Conservation (phyloP, 352 stramenopile species). For the Pythium phragmitis region DNA sequence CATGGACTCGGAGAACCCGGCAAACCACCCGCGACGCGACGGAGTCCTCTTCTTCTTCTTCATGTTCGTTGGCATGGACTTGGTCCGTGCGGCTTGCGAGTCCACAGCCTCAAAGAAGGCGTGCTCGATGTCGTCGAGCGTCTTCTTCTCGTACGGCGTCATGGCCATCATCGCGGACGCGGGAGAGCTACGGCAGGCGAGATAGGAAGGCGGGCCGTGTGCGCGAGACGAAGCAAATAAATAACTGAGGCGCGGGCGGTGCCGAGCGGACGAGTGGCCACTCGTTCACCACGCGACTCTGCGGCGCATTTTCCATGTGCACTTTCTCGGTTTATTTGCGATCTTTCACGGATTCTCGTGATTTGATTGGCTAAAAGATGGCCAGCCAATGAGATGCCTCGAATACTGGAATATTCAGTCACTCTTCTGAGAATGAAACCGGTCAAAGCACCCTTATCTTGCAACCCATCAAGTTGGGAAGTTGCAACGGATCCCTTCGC, state of each 20-base stretch:
- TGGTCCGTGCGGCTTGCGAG: background rate
- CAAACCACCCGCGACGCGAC: slow-evolving; percentile 14
- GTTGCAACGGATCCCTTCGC: background rate
- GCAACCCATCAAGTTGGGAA: background rate
- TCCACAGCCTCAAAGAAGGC: slow-evolving; percentile 22
- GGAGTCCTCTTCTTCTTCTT: background rate
- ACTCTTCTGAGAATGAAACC: slow-evolving; percentile 16
- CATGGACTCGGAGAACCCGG: slow-evolving; percentile 17
- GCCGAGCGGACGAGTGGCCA: background rate
- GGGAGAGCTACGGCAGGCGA: background rate
- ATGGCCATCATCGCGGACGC: slow-evolving; percentile 24
- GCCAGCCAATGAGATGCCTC: slow-evolving; percentile 19
- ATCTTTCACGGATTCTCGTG: slow-evolving; percentile 23
- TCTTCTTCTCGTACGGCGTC: slow-evolving; percentile 25
- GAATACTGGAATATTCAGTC: slow-evolving; percentile 16
- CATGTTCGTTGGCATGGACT: background rate
- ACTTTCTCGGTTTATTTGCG: slow-evolving; percentile 13
- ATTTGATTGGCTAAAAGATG: slow-evolving; percentile 17
- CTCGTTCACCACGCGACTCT: background rate
- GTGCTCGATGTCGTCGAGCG: slow-evolving; percentile 25
- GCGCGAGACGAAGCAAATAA: slow-evolving; percentile 7
- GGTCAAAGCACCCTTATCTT: background rate
- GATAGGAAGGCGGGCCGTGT: background rate
- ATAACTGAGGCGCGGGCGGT: slow-evolving; percentile 16
- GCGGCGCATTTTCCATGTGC: slow-evolving; percentile 18